Evolutionary conservation across 1,284 basidiomycete species (phyloP).

Genomic region (Microbotryum lychnidis-dioicae): DNA sequence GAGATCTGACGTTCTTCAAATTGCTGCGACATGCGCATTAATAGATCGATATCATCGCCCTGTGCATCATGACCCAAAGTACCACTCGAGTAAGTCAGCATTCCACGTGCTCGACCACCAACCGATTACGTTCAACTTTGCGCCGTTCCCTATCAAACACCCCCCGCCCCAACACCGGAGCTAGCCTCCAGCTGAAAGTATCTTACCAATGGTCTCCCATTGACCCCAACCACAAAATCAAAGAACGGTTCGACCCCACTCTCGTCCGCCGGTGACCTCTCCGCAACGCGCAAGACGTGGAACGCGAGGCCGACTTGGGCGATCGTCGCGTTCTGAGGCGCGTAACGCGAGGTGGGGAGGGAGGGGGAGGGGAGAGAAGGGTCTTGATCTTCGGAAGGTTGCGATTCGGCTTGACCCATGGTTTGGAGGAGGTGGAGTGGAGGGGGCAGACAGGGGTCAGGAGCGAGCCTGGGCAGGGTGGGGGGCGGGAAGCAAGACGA

Average conservation of each 20-base stretch:
- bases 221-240: conserved; percentile 88
- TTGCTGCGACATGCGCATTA: conserved; percentile 73
- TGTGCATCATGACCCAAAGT: neutral
- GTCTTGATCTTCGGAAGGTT: neutral
- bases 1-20: conserved; percentile 73
- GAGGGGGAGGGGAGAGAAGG: neutral
- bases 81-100: no score
- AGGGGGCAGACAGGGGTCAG: neutral
- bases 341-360: neutral
- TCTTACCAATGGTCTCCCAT: conserved; percentile 46
- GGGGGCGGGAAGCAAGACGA: neutral
- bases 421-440: neutral
- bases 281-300: conserved; percentile 30
- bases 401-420: conserved; percentile 30
- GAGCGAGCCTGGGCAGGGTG: neutral
- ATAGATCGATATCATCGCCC: conserved; percentile 53
- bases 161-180: neutral
- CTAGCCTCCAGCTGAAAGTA: no score
- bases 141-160: neutral
- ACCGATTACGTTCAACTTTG: neutral
- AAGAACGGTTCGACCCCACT: conserved; percentile 84
- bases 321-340: neutral
- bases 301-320: conserved; percentile 14
- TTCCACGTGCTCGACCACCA: no score
- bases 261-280: conserved; percentile 31